Conservation (phyloP, 2,329 filamentous ascomycete genomes). For the Cladosporium oxysporum region DNA sequence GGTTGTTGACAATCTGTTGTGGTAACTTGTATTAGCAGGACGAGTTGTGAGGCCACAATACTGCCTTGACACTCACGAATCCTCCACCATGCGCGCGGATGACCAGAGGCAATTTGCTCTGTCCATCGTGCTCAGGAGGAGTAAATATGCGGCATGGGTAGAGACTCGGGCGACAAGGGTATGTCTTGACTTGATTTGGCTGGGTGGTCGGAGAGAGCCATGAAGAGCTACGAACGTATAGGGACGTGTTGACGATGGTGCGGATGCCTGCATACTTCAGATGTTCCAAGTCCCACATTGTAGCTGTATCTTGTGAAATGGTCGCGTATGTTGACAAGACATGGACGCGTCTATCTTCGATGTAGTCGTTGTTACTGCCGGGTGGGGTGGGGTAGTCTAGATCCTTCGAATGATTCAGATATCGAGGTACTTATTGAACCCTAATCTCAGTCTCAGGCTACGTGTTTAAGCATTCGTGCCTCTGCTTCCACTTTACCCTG, state of each 20-base stretch:
- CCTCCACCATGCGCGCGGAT: constrained; percentile 57
- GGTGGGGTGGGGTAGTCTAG: not conserved
- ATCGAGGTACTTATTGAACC: not conserved
- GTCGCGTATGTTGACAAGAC: not conserved
- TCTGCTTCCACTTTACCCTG: not conserved
- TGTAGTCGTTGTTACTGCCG: not conserved
- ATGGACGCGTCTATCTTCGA: not conserved
- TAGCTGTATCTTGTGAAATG: not conserved
- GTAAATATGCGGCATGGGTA: constrained; percentile 20
- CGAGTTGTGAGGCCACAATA: not conserved
- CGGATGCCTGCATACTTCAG: not conserved
- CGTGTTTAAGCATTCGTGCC: not conserved
- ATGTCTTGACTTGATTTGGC: constrained; percentile 20
- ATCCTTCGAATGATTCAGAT: not conserved
- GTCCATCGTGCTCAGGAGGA: not conserved
- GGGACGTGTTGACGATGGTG: constrained; percentile 12
- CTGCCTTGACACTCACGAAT: constrained; percentile 37
- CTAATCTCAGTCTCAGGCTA: not conserved
- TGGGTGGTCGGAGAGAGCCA: constrained; percentile 22
- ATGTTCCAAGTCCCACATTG: constrained; percentile 2
- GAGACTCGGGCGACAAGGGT: constrained; percentile 16
- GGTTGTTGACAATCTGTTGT: constrained; percentile 39
- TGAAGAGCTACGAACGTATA: constrained; percentile 18
- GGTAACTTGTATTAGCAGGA: not conserved
- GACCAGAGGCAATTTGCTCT: constrained; percentile 42